Evolutionary conservation across 257 asterid genomes (phyloP).

Genomic region (Henckelia pumila): DNA sequence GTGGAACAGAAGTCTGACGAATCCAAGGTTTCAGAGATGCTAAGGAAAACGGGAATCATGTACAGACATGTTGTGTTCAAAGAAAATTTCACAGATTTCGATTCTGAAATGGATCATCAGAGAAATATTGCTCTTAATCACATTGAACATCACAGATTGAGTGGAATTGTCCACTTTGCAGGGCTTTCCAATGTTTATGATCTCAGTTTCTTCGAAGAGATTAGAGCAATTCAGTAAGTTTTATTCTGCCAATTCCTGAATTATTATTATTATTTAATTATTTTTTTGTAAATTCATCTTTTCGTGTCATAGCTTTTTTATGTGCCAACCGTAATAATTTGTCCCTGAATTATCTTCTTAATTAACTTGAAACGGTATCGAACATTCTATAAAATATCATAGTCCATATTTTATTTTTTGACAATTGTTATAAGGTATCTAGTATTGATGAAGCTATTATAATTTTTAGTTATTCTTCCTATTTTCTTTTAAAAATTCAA

Average conservation of each 20-base stretch:
- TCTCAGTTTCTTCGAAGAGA: conserved; percentile 74
- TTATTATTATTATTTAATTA: too few relatives aligned
- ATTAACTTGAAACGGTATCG: neutral
- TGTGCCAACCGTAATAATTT: too few relatives aligned
- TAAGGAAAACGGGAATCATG: conserved; percentile 76
- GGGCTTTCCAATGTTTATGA: conserved; percentile 74
- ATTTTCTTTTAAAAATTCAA: too few relatives aligned
- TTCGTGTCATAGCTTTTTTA: too few relatives aligned
- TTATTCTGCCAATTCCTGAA: neutral
- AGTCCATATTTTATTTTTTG: too few relatives aligned
- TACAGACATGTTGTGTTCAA: conserved; percentile 78
- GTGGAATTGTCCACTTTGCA: conserved; percentile 90
- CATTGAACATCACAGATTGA: conserved; percentile 80
- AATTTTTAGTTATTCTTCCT: too few relatives aligned
- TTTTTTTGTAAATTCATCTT: too few relatives aligned
- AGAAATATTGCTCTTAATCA: conserved; percentile 81
- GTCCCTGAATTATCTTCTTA: neutral
- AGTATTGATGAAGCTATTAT: too few relatives aligned
- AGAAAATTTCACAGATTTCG: conserved; percentile 65
- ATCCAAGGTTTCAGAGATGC: conserved; percentile 54
- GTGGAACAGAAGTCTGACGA: conserved; percentile 62
- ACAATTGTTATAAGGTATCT: too few relatives aligned
- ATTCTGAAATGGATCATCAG: conserved; percentile 74
- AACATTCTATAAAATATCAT: neutral
- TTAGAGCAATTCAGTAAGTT: conserved; percentile 66